phyloP scores from a whole-genome alignment of 805 yeast genomes.

The Barnettozyma pratensis region DNA sequence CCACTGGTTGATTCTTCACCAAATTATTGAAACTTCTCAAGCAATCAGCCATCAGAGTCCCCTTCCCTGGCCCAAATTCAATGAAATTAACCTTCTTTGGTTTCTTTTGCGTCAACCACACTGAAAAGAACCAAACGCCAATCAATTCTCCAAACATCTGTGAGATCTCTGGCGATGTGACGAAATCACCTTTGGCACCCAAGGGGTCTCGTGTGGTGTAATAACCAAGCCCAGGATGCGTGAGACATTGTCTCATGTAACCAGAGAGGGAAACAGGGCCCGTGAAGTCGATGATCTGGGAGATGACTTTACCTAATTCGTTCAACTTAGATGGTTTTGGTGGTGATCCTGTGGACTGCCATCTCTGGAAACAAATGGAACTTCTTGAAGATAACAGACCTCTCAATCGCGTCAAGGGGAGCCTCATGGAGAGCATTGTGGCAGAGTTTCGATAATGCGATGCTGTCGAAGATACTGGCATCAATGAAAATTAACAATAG shows the following conservation, averaged over 20 bases:
- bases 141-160: constrained; percentile 83
- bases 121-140: constrained; percentile 63
- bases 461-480: too few relatives aligned
- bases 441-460: too few relatives aligned
- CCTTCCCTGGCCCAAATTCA: constrained; percentile 85
- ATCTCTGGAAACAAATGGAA: neutral
- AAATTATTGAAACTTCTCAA: constrained; percentile 43
- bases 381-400: too few relatives aligned
- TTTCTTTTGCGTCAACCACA: constrained; percentile 53
- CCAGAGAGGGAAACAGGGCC: constrained; percentile 74
- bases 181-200: constrained; percentile 65
- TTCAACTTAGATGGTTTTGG: neutral
- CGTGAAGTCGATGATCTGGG: constrained; percentile 38
- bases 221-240: constrained; percentile 74
- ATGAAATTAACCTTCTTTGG: constrained; percentile 49
- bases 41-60: constrained; percentile 69
- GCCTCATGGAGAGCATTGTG: neutral
- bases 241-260: constrained; percentile 76
- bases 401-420: neutral
- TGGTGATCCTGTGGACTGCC: too few relatives aligned
- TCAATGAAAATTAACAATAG: too few relatives aligned
- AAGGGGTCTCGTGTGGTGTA: constrained; percentile 75
- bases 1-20: constrained; percentile 24
- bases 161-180: constrained; percentile 83
- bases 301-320: constrained; percentile 18